phyloP scores from a whole-genome alignment of 306 rosid species.

The Chamaecrista fasciculata region DNA sequence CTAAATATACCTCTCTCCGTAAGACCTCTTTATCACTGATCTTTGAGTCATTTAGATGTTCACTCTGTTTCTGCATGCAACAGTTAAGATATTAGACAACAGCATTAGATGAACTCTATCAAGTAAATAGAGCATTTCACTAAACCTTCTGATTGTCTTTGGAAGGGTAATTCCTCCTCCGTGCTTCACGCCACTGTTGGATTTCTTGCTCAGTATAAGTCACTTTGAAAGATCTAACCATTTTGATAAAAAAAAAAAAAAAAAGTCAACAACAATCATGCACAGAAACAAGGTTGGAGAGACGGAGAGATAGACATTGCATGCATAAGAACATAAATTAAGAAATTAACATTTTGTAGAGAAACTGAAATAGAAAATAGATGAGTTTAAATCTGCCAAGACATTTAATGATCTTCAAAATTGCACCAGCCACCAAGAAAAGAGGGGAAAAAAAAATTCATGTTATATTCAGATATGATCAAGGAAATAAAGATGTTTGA shows the following conservation, averaged over 20 bases:
- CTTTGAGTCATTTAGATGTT: slow-evolving; percentile 27
- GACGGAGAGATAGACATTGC: neutral
- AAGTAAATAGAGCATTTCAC: slow-evolving; percentile 19
- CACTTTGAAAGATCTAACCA: slow-evolving; percentile 44
- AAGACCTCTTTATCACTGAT: slow-evolving; percentile 49
- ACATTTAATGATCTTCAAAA: neutral
- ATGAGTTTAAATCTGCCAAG: slow-evolving; percentile 5
- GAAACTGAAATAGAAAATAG: slow-evolving; percentile 5
- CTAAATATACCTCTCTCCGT: slow-evolving; percentile 52
- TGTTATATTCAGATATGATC: slow-evolving; percentile 12
- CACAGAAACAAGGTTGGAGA: slow-evolving; percentile 8
- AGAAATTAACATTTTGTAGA: slow-evolving; percentile 1
- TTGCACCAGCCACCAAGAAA: no score
- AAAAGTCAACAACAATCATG: slow-evolving; percentile 15
- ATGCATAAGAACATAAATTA: neutral
- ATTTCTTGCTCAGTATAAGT: slow-evolving; percentile 74
- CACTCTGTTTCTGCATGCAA: slow-evolving; percentile 51
- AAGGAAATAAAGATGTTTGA: neutral
- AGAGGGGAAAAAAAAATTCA: neutral
- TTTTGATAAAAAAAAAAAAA: no score
- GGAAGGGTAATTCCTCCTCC: slow-evolving; percentile 72
- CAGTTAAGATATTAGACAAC: slow-evolving; percentile 34
- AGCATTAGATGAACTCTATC: slow-evolving; percentile 21
- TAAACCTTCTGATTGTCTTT: slow-evolving; percentile 57
- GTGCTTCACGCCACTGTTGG: slow-evolving; percentile 82